Percentiles rank a stretch among this genome's conserved stretches.
Evolutionary conservation across 768 basidiomycete species (phyloP).

Genomic region (Boletus rubropictus): DNA sequence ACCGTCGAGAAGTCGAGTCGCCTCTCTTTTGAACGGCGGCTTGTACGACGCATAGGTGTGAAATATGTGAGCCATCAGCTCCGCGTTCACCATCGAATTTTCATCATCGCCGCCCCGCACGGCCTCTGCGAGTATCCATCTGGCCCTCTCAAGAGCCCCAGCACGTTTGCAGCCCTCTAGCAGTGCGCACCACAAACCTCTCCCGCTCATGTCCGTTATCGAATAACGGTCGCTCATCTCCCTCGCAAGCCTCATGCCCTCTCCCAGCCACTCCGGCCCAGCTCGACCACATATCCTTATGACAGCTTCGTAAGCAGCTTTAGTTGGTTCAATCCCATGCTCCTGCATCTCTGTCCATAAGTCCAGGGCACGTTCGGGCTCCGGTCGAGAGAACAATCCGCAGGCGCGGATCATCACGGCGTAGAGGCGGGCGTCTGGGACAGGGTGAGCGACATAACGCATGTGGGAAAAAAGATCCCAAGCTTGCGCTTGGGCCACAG

Average conservation of each 20-base stretch:
- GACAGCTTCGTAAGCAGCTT: constrained; percentile 70
- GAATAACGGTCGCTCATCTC: constrained; percentile 77
- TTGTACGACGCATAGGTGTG: constrained; percentile 81
- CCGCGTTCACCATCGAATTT: constrained; percentile 48
- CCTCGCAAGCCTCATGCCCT: constrained; percentile 77
- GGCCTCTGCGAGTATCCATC: constrained; percentile 91
- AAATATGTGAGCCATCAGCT: constrained; percentile 78
- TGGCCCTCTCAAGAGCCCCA: constrained; percentile 74
- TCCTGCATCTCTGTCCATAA: constrained; percentile 93
- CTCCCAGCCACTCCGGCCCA: constrained; percentile 64
- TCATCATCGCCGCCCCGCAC: constrained; percentile 20
- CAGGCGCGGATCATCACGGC: constrained; percentile 86
- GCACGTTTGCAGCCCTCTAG: constrained; percentile 84
- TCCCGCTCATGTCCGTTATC: constrained; percentile 32
- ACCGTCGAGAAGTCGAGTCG: constrained; percentile 39
- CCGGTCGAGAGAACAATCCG: constrained; percentile 52
- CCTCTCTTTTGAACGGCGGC: constrained; percentile 56
- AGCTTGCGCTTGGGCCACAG: constrained; percentile 64
- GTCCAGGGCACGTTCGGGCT: constrained; percentile 89
- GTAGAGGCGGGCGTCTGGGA: constrained; percentile 68
- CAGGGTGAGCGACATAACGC: constrained; percentile 90
- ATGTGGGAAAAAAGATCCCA: constrained; percentile 96
- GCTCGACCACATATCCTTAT: constrained; percentile 76
- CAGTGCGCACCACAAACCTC: constrained; percentile 72
- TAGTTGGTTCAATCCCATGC: constrained; percentile 54